A percentile compares a stretch with the other conserved stretches of the same genome.
Evolutionary conservation across 495 filamentous ascomycete genomes (phyloP).

Genomic region (Aspergillus carlsbadensis): DNA sequence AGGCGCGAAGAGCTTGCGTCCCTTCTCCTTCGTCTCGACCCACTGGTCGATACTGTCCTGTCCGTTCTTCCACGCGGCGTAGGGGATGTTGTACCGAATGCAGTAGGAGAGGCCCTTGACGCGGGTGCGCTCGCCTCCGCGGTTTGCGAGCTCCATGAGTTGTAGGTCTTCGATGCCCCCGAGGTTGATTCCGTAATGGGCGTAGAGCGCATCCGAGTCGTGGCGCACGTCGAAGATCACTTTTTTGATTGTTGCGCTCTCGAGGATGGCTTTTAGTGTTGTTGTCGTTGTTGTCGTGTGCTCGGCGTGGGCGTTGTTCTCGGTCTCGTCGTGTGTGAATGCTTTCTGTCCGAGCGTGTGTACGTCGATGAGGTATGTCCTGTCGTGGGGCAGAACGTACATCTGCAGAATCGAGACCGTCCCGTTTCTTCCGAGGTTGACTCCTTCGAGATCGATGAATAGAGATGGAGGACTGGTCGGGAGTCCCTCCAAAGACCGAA

Average conservation of each 20-base stretch:
- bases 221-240: constrained; percentile 41
- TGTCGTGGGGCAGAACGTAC: not conserved
- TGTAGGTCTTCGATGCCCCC: constrained; percentile 52
- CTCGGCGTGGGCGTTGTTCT: constrained; percentile 9
- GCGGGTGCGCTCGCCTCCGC: too few species aligned
- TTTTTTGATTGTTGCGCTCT: constrained; percentile 35
- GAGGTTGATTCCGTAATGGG: constrained; percentile 37
- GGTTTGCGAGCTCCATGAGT: constrained; percentile 44
- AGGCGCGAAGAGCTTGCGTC: not conserved
- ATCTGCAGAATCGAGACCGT: not conserved
- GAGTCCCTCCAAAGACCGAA: not conserved
- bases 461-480: not conserved
- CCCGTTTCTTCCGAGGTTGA: not conserved
- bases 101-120: too few species aligned
- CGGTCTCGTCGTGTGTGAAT: not conserved
- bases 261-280: constrained; percentile 52
- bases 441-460: constrained; percentile 4
- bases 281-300: too few species aligned
- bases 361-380: not conserved
- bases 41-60: not conserved
- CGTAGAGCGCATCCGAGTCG: constrained; percentile 55
- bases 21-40: not conserved
- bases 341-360: not conserved
- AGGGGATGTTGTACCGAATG: too few species aligned
- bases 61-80: too few species aligned